A percentile compares a stretch with the other conserved stretches of the same genome.
phyloP scores from a whole-genome alignment of 2,329 filamentous ascomycete species.

The Chrysoporthe puriensis region DNA sequence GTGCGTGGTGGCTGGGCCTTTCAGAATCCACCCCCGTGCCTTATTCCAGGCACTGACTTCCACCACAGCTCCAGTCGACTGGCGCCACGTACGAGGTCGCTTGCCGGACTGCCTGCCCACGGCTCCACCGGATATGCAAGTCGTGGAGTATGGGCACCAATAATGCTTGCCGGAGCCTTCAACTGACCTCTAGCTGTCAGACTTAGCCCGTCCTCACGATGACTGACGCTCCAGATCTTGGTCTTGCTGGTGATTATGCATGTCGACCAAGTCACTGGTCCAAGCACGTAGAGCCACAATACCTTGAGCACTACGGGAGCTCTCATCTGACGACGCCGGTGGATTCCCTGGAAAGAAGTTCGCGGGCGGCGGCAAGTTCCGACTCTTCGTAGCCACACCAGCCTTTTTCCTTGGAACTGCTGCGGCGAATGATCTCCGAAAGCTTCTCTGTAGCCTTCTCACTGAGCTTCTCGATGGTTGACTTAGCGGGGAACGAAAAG shows the following conservation, averaged over 20 bases:
- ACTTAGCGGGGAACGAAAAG: constrained; percentile 57
- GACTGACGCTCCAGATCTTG: constrained; percentile 13
- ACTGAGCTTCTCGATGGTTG: constrained; percentile 69
- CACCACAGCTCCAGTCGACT: constrained; percentile 33
- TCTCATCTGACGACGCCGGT: constrained; percentile 49
- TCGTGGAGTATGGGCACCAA: constrained; percentile 35
- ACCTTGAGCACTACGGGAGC: background rate
- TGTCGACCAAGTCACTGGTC: constrained; percentile 34
- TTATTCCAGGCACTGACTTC: constrained; percentile 20
- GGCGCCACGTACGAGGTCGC: constrained; percentile 44
- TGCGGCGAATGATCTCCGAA: constrained; percentile 72
- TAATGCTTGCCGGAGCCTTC: constrained; percentile 22
- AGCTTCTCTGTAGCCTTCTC: constrained; percentile 75
- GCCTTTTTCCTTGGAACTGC: constrained; percentile 61
- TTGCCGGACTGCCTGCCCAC: constrained; percentile 39
- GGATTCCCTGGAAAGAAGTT: constrained; percentile 63
- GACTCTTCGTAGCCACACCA: constrained; percentile 75
- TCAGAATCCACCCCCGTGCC: background rate
- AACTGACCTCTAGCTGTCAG: constrained; percentile 10
- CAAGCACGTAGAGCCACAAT: background rate
- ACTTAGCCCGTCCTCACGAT: constrained; percentile 15
- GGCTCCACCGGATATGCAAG: constrained; percentile 39
- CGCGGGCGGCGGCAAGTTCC: constrained; percentile 73
- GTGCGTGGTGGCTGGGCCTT: background rate
- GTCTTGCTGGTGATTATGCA: background rate